A percentile compares a stretch with the other conserved stretches of the same genome.
phyloP scores from a whole-genome alignment of 352 stramenopile genomes.

The Chloridella minuta region DNA sequence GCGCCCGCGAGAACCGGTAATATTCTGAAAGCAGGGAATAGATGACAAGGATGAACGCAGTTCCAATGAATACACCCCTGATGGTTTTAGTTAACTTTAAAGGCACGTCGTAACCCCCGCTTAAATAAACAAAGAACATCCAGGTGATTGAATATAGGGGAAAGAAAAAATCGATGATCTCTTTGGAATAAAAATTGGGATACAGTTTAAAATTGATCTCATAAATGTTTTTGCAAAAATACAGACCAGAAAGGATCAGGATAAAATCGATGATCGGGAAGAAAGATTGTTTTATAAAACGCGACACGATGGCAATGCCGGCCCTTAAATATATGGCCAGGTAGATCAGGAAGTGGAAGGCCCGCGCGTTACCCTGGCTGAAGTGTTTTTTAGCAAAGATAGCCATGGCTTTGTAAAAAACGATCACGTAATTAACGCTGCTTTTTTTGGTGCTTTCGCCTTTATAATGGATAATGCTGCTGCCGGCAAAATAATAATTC shows the following conservation, averaged over 20 bases:
- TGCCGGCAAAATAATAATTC: neutral
- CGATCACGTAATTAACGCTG: neutral
- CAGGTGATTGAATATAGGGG: neutral
- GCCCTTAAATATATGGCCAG: neutral
- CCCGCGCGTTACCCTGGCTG: neutral
- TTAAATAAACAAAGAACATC: neutral
- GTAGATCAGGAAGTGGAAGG: neutral
- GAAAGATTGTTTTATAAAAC: neutral
- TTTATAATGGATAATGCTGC: neutral
- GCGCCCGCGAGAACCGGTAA: neutral
- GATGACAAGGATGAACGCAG: neutral
- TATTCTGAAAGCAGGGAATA: neutral
- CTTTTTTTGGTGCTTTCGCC: neutral
- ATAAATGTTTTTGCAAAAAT: slow-evolving; percentile 9
- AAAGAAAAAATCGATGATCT: neutral
- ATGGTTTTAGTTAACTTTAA: neutral
- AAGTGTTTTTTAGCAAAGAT: neutral
- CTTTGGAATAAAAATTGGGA: neutral
- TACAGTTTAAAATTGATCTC: neutral
- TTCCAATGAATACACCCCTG: neutral
- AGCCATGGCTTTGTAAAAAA: neutral
- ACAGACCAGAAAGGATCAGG: neutral
- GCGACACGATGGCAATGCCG: neutral
- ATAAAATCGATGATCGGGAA: neutral
- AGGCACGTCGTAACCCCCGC: neutral